Evolutionary conservation across 805 yeast genomes (phyloP), one percentile per base, ranked within the genome.

Genomic region (Candida qinlingensis): DNA sequence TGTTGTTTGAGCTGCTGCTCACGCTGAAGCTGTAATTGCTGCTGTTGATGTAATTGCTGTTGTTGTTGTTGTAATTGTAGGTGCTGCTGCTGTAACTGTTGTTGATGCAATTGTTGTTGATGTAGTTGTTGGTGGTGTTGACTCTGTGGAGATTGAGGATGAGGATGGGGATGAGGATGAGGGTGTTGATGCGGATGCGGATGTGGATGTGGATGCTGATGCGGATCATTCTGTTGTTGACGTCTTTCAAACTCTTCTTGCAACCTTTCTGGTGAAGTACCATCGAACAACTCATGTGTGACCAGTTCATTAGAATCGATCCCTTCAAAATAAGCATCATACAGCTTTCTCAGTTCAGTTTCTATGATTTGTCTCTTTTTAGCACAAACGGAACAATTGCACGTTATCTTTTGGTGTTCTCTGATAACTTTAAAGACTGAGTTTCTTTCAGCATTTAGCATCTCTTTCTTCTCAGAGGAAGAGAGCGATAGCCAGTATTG

Each of bases 371-470:
- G 66, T 58, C 83, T 80, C 55, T 85, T 83, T 41, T 87, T 76
- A 2, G 91, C 92, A 68, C 97, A 91, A 19, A 80, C 80, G 4
- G 81, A 70, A 62, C 97, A 91, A 49, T 79, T 75, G 63, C 96
- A 90, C 11, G 63, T 64, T 28, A 71, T 68, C 53, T 74, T 72
- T 59, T 80, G 83, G 59, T 80, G 81, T 50, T 75, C 80, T 51
- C 76, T 78, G 63, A 88, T 78, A 39, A 80, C 74, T 43, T 76
- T 77, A 66, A 86, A 72, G 1, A 90, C 81, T 38, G 87, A 81
- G 42, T 79, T 79, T 61, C 82, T 84, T 55, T 86, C 87, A 40
- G 87, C 77, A 57, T 76, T 74, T 31, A 87, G 75, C 27, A 89
- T 74, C 31, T 76, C 69, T 56, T 76, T 72, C 57, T 86, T 84